phyloP scores from a whole-genome alignment of 2,329 filamentous ascomycete species.

The Aureobasidium zeae region DNA sequence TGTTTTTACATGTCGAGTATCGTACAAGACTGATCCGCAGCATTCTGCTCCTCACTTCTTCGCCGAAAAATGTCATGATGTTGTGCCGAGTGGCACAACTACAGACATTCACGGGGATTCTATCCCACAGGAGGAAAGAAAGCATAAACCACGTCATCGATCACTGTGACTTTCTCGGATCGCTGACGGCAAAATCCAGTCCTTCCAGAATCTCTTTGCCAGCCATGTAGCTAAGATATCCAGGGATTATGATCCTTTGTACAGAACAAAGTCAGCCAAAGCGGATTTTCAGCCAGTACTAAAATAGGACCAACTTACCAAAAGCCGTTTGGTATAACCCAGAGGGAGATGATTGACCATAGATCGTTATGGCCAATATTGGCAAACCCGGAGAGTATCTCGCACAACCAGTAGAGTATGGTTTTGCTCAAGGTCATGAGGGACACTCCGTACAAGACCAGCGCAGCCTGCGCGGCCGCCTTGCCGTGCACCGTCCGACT shows the following conservation, averaged over 20 bases:
- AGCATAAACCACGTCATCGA: too few relatives aligned
- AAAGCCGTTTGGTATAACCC: slow-evolving; percentile 51
- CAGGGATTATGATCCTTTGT: slow-evolving; percentile 56
- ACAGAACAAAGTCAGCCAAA: slow-evolving; percentile 38
- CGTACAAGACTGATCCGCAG: too few relatives aligned
- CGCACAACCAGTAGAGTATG: slow-evolving; percentile 53
- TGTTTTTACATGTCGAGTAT: too few relatives aligned
- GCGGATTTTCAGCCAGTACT: slow-evolving; percentile 19
- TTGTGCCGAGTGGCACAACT: too few relatives aligned
- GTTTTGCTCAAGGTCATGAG: slow-evolving; percentile 62
- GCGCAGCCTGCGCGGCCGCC: slow-evolving; percentile 44
- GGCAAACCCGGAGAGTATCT: slow-evolving; percentile 50
- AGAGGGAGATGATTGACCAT: slow-evolving; percentile 46
- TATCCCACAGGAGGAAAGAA: too few relatives aligned
- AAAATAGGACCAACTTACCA: slow-evolving; percentile 34
- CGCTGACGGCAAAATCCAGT: slow-evolving; percentile 38
- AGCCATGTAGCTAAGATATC: slow-evolving; percentile 53
- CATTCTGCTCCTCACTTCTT: too few relatives aligned
- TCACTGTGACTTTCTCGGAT: slow-evolving; percentile 20
- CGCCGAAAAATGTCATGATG: too few relatives aligned
- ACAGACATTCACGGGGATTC: too few relatives aligned
- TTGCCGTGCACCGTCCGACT: slow-evolving; percentile 43
- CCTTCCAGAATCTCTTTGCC: slow-evolving; percentile 53
- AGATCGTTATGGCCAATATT: slow-evolving; percentile 55
- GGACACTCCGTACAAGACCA: slow-evolving; percentile 50